These are phyloP conservation scores for Globisporangium takayamanum DNA, from an alignment of 352 stramenopile species.

Conservation along the genomic window DNA sequence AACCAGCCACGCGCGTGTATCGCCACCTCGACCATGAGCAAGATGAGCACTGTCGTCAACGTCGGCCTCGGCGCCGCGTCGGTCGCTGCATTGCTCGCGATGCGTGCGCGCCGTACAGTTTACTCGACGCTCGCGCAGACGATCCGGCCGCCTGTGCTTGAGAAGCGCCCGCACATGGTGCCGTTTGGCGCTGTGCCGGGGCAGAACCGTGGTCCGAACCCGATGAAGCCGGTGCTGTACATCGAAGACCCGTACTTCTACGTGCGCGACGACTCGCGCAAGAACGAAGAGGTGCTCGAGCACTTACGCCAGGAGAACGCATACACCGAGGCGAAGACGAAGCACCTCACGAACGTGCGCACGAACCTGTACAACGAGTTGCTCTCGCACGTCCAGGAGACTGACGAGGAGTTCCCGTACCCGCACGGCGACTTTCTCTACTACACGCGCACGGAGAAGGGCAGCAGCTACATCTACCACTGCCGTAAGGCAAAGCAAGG, in stretches of 20 bases:
- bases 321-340: conserved; percentile 86
- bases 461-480: conserved; percentile 73
- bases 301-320: conserved; percentile 92
- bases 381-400: conserved; percentile 87
- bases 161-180: conserved; percentile 76
- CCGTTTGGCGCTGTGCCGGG: conserved; percentile 70
- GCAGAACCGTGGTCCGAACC: conserved; percentile 75
- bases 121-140: conserved; percentile 48
- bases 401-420: conserved; percentile 80
- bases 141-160: conserved; percentile 46
- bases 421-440: conserved; percentile 79
- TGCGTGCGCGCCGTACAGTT: conserved; percentile 46
- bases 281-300: conserved; percentile 88
- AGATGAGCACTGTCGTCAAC: conserved; percentile 35
- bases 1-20: not conserved
- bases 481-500: conserved; percentile 63
- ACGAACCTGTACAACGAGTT: conserved; percentile 92
- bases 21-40: conserved; percentile 32
- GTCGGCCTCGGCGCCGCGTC: conserved; percentile 49
- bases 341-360: conserved; percentile 76
- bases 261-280: conserved; percentile 91
- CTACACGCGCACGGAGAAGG: conserved; percentile 87
- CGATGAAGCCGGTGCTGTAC: conserved; percentile 87
- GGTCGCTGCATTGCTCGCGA: conserved; percentile 47
- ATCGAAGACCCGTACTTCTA: conserved; percentile 95